A percentile compares a stretch with the other conserved stretches of the same genome.
Evolutionary conservation across 1,139 yeast genomes (phyloP).

Genomic region (Meyerozyma athensensis): DNA sequence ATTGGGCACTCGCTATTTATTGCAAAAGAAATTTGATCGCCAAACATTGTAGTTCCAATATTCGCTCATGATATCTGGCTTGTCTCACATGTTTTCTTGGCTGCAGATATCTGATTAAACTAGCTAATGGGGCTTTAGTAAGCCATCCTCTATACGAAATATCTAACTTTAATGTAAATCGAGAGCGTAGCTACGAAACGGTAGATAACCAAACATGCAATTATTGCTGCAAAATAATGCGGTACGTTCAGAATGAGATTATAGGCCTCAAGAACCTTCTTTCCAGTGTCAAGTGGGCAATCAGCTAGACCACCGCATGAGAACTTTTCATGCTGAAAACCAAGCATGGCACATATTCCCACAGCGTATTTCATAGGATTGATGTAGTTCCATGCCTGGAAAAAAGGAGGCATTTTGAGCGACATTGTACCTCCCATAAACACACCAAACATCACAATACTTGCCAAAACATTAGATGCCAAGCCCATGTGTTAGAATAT

Average conservation of each 20-base stretch:
- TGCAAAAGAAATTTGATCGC: no score
- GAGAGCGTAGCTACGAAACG: conserved; percentile 16
- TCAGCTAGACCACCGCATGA: conserved; percentile 20
- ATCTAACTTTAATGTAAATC: conserved; percentile 15
- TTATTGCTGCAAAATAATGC: conserved; percentile 20
- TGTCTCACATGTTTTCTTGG: no score
- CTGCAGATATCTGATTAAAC: not conserved
- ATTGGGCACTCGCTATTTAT: no score
- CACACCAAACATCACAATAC: conserved; percentile 17
- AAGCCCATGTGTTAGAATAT: conserved; percentile 21
- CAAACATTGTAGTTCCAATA: no score
- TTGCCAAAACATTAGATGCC: conserved; percentile 20
- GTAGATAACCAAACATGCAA: conserved; percentile 17
- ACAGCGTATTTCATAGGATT: conserved; percentile 23
- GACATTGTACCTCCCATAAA: conserved; percentile 29
- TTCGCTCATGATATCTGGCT: no score
- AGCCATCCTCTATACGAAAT: conserved; percentile 9
- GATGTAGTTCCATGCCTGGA: conserved; percentile 21
- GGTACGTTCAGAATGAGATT: conserved; percentile 26
- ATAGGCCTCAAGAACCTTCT: conserved; percentile 31
- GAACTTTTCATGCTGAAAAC: conserved; percentile 30
- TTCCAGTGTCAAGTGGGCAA: conserved; percentile 34
- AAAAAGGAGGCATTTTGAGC: conserved; percentile 21
- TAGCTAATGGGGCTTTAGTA: no score
- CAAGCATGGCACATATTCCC: conserved; percentile 31